Base-by-base conservation (phyloP, 768 basidiomycete genomes). In the Mrakia hoshinonis region DNA sequence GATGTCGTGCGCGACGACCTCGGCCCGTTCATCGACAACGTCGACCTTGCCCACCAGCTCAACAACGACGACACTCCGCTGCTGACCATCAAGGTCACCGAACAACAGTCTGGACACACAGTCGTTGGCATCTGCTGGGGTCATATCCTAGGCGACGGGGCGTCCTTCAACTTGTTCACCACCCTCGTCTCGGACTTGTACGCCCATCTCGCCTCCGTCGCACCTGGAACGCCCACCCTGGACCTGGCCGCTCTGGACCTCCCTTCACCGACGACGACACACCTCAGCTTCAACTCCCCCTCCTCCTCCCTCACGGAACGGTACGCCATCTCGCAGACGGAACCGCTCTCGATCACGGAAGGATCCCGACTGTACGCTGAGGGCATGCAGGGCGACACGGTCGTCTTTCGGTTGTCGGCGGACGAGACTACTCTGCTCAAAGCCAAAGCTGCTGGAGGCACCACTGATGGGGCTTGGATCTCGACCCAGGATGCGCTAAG, bases 31-130 rank as follows among this genome's bases (percentile, higher is more conserved):
- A 4, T 61, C 34, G 31, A 31, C 6, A 39, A 20, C 18, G 34
- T 61, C 36, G 22, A 61, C 36, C 5, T 61, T n/a, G 20, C 4
- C 36, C 9, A 31, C 0, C 58, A 31, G 18, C 29, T 34, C 2
- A 61, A 61, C 58, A 61, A 34, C 58, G 58, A 51, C 49, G 49
- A 61, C 34, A 36, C 31, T 22, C 36, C 36, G 10, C 58, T 61
- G 3, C n/a, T 61, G 31, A 61, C 18, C 22, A 61, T 61, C 58
- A 61, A 38, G 36, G 36, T 61, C 58, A 61, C 58, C 6, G 58
- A 61, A 20, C 29, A 58, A n/a, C 31, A 61, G 26, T 31, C 22
- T 1, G 58, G 58, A 7, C 31, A 39, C 9, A 61, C 58, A 10
- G 36, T 39, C 20, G 12, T 61, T 9, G 58, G 58, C 12, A 22